Evolutionary conservation across 257 asterid species (phyloP).

Genomic region (Petunia secreta): DNA sequence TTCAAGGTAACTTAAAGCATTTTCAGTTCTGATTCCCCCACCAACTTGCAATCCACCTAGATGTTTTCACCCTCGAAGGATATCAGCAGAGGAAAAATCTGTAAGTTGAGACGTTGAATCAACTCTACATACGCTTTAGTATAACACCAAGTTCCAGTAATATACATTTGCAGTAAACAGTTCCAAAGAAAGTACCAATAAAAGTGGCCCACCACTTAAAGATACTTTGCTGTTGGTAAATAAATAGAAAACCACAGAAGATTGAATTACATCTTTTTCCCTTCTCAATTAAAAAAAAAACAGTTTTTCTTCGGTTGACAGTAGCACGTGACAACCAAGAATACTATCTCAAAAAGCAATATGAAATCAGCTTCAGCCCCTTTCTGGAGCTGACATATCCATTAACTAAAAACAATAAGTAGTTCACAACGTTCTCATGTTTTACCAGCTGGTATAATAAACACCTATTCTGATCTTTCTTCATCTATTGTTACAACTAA

Average conservation of each 20-base stretch:
- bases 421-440: not conserved
- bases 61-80: constrained; percentile 43
- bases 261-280: not conserved
- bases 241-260: not conserved
- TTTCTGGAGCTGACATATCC: not conserved
- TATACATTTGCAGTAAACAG: not conserved
- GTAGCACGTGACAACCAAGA: not conserved
- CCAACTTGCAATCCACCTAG: constrained; percentile 99
- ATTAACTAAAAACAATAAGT: not conserved
- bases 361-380: not conserved
- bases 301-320: not conserved
- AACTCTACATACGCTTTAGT: constrained; percentile 30
- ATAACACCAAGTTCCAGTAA: constrained; percentile 21
- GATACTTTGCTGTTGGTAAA: not conserved
- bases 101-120: constrained; percentile 34
- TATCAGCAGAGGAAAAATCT: constrained; percentile 46
- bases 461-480: not conserved
- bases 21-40: constrained; percentile 84
- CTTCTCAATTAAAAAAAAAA: not conserved
- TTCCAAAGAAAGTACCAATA: not conserved
- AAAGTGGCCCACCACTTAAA: not conserved
- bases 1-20: constrained; percentile 77
- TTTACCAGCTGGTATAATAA: not conserved
- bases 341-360: not conserved
- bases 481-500: not conserved